Evolutionary conservation across 129 eudicot genomes (phyloP).

Genomic region (Ambrosia trifida): DNA sequence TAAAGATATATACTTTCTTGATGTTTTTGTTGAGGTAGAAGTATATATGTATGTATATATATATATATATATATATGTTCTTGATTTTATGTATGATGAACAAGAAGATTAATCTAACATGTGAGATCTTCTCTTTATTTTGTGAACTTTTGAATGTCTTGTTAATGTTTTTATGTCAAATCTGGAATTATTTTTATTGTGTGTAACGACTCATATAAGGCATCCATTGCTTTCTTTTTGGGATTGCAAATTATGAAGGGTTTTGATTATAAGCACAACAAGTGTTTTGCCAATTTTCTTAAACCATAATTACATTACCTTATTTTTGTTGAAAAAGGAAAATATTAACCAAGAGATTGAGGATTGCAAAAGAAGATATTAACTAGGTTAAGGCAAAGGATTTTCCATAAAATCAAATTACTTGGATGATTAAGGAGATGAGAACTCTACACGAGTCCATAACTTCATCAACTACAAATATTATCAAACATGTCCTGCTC

Average conservation of each 20-base stretch:
- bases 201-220: not conserved
- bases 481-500: too few relatives aligned
- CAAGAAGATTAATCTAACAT: slow-evolving; percentile 15
- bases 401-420: not conserved
- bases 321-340: not conserved
- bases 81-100: slow-evolving; percentile 16
- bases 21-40: not conserved
- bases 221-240: not conserved
- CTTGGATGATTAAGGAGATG: too few relatives aligned
- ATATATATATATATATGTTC: slow-evolving; percentile 8
- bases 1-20: slow-evolving; percentile 19
- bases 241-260: not conserved
- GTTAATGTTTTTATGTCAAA: not conserved
- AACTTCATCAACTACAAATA: too few relatives aligned
- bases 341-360: not conserved
- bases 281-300: not conserved
- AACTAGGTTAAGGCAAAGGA: not conserved
- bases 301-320: not conserved
- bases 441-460: too few relatives aligned
- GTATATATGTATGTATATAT: not conserved
- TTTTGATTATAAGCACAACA: not conserved
- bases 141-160: slow-evolving; percentile 5
- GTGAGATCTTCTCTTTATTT: slow-evolving; percentile 5
- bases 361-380: not conserved
- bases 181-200: not conserved